Percentiles rank a stretch among this genome's conserved stretches.
Conservation (phyloP, 1,284 basidiomycete species). For the Cutaneotrichosporon dermatis region DNA sequence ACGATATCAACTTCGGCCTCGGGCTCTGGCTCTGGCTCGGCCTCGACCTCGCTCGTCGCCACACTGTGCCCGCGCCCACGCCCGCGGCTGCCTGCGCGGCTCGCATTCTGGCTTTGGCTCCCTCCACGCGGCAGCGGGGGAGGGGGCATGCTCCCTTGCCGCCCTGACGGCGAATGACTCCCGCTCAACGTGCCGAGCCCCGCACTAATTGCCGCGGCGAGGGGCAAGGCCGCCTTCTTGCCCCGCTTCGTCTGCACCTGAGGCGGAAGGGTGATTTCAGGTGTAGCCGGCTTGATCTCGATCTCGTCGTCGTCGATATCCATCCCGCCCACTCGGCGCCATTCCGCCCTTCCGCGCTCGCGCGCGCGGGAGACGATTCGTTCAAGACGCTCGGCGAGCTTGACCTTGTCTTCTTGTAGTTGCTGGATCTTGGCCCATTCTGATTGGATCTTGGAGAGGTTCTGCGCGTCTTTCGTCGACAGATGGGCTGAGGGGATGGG, state of each 20-base stretch:
- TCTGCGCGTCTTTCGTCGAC: slow-evolving; percentile 39
- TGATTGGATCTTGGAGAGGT: slow-evolving; percentile 40
- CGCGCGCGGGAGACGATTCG: slow-evolving; percentile 40
- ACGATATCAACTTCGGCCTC: slow-evolving; percentile 23
- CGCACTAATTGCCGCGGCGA: slow-evolving; percentile 7
- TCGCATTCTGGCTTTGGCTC: not conserved
- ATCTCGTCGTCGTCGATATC: slow-evolving; percentile 31
- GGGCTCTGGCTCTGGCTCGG: not conserved
- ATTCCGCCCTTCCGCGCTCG: slow-evolving; percentile 42
- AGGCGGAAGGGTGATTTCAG: not conserved
- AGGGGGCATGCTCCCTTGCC: slow-evolving; percentile 7
- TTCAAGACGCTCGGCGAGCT: slow-evolving; percentile 43
- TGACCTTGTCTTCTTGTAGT: slow-evolving; percentile 47
- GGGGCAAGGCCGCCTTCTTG: slow-evolving; percentile 3
- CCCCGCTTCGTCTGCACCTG: not conserved
- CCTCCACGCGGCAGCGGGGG: slow-evolving; percentile 9
- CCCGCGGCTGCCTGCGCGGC: not conserved
- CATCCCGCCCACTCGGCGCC: slow-evolving; percentile 44
- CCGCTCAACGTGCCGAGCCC: not conserved
- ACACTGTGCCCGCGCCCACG: not conserved
- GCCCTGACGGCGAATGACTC: not conserved
- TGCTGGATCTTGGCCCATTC: slow-evolving; percentile 46
- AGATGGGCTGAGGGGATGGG: slow-evolving; percentile 38
- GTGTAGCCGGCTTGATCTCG: not conserved
- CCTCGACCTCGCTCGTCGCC: not conserved